Conservation (phyloP, 805 yeast species). For the Komagataella pastoris region DNA sequence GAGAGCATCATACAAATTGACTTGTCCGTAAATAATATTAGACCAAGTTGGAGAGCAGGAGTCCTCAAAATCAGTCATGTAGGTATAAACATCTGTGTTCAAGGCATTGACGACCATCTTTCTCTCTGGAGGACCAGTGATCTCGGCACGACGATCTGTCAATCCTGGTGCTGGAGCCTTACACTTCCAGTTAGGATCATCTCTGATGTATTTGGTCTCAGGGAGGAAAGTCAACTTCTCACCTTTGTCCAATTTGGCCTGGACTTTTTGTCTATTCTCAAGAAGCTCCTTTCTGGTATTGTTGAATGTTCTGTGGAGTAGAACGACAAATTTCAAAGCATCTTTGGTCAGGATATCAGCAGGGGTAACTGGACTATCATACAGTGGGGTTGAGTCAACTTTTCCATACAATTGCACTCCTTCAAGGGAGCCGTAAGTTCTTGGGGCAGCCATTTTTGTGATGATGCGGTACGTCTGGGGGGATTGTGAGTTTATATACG, state of each 20-base stretch:
- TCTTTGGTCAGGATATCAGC: constrained; percentile 40
- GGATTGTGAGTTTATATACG: neutral
- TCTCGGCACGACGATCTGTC: constrained; percentile 64
- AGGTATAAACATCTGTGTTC: constrained; percentile 67
- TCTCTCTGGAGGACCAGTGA: constrained; percentile 79
- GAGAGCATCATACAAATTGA: constrained; percentile 62
- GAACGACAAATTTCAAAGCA: constrained; percentile 57
- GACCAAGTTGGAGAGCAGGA: constrained; percentile 78
- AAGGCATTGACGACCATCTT: constrained; percentile 76
- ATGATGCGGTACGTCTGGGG: neutral
- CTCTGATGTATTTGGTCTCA: constrained; percentile 58
- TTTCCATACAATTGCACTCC: constrained; percentile 45
- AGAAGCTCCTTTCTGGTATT: constrained; percentile 43
- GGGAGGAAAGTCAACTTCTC: constrained; percentile 47
- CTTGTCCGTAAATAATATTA: constrained; percentile 72
- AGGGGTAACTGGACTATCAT: constrained; percentile 25
- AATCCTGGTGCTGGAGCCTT: constrained; percentile 61
- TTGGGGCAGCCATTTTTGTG: neutral
- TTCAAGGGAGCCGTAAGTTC: constrained; percentile 23
- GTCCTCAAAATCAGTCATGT: constrained; percentile 82
- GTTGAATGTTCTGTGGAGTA: constrained; percentile 65
- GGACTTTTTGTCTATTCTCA: constrained; percentile 47
- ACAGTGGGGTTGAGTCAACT: constrained; percentile 18
- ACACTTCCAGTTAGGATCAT: constrained; percentile 67
- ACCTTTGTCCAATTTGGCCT: constrained; percentile 49